Evolutionary conservation across 768 basidiomycete species (phyloP), one percentile per base, ranked within the genome.

Genomic region (Leccinum imitatum): DNA sequence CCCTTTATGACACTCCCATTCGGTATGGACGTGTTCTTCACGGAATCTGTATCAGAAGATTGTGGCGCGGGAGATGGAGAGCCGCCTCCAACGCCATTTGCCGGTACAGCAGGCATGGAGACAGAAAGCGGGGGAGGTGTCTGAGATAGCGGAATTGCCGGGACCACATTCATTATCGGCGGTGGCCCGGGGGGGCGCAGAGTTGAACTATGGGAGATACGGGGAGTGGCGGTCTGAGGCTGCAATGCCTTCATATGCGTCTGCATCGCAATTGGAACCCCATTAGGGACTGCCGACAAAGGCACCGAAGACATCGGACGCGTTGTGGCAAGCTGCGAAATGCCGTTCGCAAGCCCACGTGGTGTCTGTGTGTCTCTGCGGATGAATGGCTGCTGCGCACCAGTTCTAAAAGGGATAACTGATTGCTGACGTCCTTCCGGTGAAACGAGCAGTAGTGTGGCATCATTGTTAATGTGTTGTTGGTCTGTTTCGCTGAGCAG

Each of bases 241-340:
- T 75, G 84, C 76, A 88, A 80, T 68, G 84, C 82, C 77, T 87
- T 87, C 67, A 85, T 71, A 55, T 84, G 84, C 13, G 84, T 79
- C 51, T 81, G 80, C 66, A 86, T 78, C 1, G 87, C 77, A n/a
- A 88, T 78, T 0, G 86, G 81, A 0, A 82, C 78, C 6, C 80
- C 85, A 59, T 77, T 80, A 11, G 75, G 67, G 31, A 75, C 64
- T 19, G 70, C 41, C 7, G 68, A 65, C 14, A 72, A 65, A 3
- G 75, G 59, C 3, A 66, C 58, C 3, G 65, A 64, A 7, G 64
- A 11, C 41, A 71, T 61, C 33, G 66, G 65, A 15, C 67, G 71
- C 11, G 69, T 59, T 2, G 69, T 30, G 1, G 60, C 46, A 37
- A 73, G 62, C 5, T 64, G 73, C 21, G 73, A 64, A 33, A 67